These are phyloP conservation scores for Leccinum uliginosum DNA, from an alignment of 768 basidiomycete genomes.

Conservation along the genomic window DNA sequence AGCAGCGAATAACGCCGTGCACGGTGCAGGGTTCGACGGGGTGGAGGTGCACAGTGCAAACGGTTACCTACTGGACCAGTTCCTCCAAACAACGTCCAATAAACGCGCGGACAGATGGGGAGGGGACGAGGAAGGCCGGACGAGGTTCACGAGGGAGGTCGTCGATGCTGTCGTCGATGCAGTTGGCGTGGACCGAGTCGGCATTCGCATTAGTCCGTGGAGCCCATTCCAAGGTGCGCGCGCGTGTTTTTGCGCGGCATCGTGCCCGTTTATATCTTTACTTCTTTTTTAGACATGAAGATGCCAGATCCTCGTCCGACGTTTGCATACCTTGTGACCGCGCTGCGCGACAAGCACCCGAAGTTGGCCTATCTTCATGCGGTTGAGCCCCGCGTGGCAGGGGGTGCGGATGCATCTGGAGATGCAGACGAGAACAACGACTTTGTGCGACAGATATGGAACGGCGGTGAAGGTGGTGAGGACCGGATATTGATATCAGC, in stretches of 20 bases:
- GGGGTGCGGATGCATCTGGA: too few species aligned
- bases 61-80: slow-evolving; percentile 28
- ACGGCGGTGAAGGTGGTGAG: slow-evolving; percentile 15
- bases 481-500: too few species aligned
- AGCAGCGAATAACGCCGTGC: slow-evolving; percentile 23
- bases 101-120: not conserved
- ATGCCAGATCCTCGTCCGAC: slow-evolving; percentile 43
- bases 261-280: not conserved
- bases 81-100: not conserved
- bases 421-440: too few species aligned
- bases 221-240: slow-evolving; percentile 34
- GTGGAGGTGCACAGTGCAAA: slow-evolving; percentile 42
- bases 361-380: too few species aligned
- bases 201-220: slow-evolving; percentile 58
- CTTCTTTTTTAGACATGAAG: slow-evolving; percentile 37
- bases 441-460: slow-evolving; percentile 41
- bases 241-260: not conserved
- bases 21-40: slow-evolving; percentile 41
- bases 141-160: slow-evolving; percentile 52
- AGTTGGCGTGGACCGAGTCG: slow-evolving; percentile 50
- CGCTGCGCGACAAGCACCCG: too few species aligned
- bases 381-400: too few species aligned
- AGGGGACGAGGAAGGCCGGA: slow-evolving; percentile 44
- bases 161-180: slow-evolving; percentile 46
- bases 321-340: too few species aligned